Conservation (phyloP, 257 asterid genomes). For the Solanum clarkiae region DNA sequence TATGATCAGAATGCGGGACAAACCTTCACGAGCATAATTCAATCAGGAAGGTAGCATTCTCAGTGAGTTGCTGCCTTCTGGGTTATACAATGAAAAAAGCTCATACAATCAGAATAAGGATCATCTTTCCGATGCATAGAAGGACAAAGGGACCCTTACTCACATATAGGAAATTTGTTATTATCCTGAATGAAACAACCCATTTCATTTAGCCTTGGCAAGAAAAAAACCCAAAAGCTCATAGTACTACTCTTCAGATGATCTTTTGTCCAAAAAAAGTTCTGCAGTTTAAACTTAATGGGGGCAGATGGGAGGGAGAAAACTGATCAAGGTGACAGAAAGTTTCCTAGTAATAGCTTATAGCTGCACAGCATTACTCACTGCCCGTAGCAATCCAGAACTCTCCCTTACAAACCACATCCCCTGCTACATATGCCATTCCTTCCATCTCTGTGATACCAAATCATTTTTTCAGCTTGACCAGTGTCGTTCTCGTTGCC, state of each 20-base stretch:
- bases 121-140: background rate
- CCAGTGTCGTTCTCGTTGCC: slow-evolving; percentile 63
- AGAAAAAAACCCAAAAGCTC: background rate
- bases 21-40: background rate
- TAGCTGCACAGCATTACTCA: background rate
- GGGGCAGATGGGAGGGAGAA: background rate
- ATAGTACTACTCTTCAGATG: background rate
- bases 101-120: background rate
- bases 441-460: slow-evolving; percentile 85
- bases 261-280: background rate
- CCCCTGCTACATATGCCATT: slow-evolving; percentile 62
- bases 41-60: background rate
- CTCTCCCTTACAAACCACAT: slow-evolving; percentile 77
- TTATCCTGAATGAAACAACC: background rate
- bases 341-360: background rate
- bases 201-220: background rate
- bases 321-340: background rate
- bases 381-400: slow-evolving; percentile 72
- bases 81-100: background rate
- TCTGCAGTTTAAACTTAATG: background rate
- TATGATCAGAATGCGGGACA: background rate
- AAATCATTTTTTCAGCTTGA: slow-evolving; percentile 58
- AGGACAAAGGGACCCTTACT: background rate
- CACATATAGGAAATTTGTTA: background rate
- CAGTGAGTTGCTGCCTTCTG: background rate